Evolutionary conservation across 768 basidiomycete species (phyloP).

Genomic region (Boletales sp.): DNA sequence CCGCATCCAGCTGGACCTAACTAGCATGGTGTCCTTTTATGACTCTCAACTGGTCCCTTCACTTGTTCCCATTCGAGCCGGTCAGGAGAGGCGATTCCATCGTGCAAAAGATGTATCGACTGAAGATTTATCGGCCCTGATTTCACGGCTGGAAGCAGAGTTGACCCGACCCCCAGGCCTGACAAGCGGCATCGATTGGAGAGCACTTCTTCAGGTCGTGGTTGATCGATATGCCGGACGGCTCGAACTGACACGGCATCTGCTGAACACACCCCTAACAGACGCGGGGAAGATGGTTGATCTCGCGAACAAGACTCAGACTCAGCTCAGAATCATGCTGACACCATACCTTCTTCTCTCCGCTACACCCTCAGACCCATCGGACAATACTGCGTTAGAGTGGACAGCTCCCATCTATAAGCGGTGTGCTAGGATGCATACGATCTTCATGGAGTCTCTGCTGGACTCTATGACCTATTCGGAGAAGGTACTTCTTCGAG

Average conservation of each 20-base stretch:
- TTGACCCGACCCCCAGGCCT: slow-evolving; percentile 8
- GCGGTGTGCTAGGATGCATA: slow-evolving; percentile 28
- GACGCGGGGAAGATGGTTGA: slow-evolving; percentile 2
- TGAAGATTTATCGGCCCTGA: slow-evolving; percentile 14
- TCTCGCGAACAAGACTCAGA: slow-evolving; percentile 9
- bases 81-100: slow-evolving; percentile 29
- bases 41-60: slow-evolving; percentile 31
- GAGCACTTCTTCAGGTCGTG: slow-evolving; percentile 24
- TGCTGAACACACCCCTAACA: slow-evolving; percentile 15
- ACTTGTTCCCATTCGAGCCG: slow-evolving; percentile 22
- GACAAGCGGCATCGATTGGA: slow-evolving; percentile 35
- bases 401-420: slow-evolving; percentile 33
- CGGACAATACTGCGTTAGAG: neutral
- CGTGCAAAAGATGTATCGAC: slow-evolving; percentile 25
- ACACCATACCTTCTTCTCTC: slow-evolving; percentile 26
- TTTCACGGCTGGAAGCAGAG: slow-evolving; percentile 6
- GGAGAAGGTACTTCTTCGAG: slow-evolving; percentile 26
- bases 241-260: slow-evolving; percentile 24
- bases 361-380: slow-evolving; percentile 2
- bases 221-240: slow-evolving; percentile 31
- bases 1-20: slow-evolving; percentile 31
- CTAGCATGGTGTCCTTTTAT: slow-evolving; percentile 36
- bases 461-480: slow-evolving; percentile 21
- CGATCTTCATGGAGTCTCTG: slow-evolving; percentile 2
- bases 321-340: slow-evolving; percentile 27